Evolutionary conservation across 2,329 filamentous ascomycete species (phyloP), one percentile per base, ranked within the genome.

Genomic region (Chrysoporthe austroafricana): DNA sequence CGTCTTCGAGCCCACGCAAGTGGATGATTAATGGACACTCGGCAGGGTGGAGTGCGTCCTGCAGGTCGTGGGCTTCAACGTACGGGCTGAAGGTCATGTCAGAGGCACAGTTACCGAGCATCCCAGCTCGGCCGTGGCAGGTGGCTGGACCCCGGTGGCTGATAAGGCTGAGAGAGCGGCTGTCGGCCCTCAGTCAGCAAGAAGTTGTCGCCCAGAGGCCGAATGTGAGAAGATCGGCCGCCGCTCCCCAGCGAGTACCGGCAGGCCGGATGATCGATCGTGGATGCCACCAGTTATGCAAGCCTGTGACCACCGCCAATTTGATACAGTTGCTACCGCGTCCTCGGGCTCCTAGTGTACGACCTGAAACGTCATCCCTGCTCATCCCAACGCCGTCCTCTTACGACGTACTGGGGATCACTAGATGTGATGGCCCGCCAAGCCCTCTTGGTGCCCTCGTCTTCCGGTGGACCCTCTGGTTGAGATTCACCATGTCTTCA

Each of bases 291-390:
- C 26, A 44, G 11, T 32, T 62, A 58, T 67, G 66, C 66, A 64
- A 18, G 54, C 62, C 46, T 16, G 32, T 54, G 39, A 54, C 21
- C 32, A 26, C 36, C 46, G n/a, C 43, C 36, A n/a, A 6, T 60
- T 34, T 39, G 42, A 43, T 67, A 57, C 56, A 58, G 32, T 39
- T n/a, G 39, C 18, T 42, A 54, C 62, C 46, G 66, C 66, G 54
- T 46, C 26, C 18, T 42, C 44, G 56, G 62, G 66, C 66, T 60
- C 57, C 34, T 58, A 26, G 46, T 61, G 60, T 57, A 59, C 54
- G n/a, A 63, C 60, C 67, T 69, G 67, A 69, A 69, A 69, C 67
- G 66, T 21, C 50, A 64, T 66, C 64, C 64, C 60, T 63, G 67
- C 44, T 60, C 44, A 36, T 32, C 56, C 43, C 34, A 42, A n/a